Evolutionary conservation across 345 rosid species (phyloP), one percentile per base, ranked within the genome.

Genomic region (Nephelium lappaceum): DNA sequence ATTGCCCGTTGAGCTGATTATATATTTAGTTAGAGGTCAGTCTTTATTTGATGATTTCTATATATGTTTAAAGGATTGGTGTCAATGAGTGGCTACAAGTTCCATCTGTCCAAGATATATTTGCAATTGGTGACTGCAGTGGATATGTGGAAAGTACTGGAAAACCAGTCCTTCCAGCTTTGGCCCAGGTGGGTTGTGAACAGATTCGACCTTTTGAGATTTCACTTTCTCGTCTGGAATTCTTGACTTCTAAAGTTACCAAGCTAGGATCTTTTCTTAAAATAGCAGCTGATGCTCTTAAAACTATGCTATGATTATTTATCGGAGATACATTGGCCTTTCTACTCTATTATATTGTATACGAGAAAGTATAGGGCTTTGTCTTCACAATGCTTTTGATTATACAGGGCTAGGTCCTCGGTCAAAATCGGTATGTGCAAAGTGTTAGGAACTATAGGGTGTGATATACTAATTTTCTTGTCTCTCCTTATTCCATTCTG

Each of bases 51-150:
- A 0, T 31, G 7, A 1, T 74, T 55, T 64, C 15, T 7, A n/a
- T 69, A n/a, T 69, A 51, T 73, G 45, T 73, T 69, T 67, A 71
- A 87, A 95, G 99, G 91, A 87, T 93, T 74, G 98, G 98, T 41
- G 71, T 93, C 58, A 93, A 95, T 85, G 93, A 93, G 71, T 93
- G 96, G 95, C 91, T 95, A 78, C 91, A 90, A 73, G 96, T 94
- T 82, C 95, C 97, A 39, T 83, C 94, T 31, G 84, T 86, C 78
- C 85, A 88, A 81, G 98, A 96, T 84, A 88, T 91, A 76, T 94
- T 93, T 77, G 88, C 99, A 18, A 89, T 94, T 77, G 99, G 98
- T 68, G 99, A 96, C 85, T 96, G 98, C 88, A 88, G 98, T 71
- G 99, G 97, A 68, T 94, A 91, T 88, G 87, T 94, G 8, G 99